Percentiles rank a stretch among this genome's conserved stretches.
phyloP scores from a whole-genome alignment of 345 rosid species.

The Passiflora organensis region DNA sequence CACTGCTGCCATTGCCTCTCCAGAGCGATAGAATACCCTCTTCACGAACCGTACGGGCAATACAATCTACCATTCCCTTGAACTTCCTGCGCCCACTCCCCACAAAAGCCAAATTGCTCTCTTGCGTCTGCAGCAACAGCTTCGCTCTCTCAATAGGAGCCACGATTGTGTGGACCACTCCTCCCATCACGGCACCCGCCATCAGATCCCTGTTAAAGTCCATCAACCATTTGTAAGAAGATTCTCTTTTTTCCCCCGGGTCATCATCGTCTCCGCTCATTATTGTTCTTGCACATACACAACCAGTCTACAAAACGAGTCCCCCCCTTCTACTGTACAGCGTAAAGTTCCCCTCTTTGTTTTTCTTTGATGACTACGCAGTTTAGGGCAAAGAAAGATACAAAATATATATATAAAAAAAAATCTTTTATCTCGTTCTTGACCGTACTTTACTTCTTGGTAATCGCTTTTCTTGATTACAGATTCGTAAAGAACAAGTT shows the following conservation, averaged over 20 bases:
- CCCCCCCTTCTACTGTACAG: neutral
- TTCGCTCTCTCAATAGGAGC: slow-evolving; percentile 95
- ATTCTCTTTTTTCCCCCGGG: slow-evolving; percentile 23
- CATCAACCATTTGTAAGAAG: slow-evolving; percentile 29
- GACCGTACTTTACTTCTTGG: no score
- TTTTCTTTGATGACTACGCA: no score
- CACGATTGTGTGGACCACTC: slow-evolving; percentile 89
- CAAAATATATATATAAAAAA: no score
- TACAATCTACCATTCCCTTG: slow-evolving; percentile 88
- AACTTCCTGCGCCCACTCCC: slow-evolving; percentile 61
- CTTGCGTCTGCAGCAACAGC: slow-evolving; percentile 87
- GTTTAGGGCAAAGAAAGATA: no score
- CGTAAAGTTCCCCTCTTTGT: neutral
- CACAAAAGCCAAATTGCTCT: slow-evolving; percentile 80
- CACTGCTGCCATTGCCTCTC: slow-evolving; percentile 97
- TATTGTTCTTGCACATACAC: neutral
- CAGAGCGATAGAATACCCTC: slow-evolving; percentile 83
- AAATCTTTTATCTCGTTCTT: no score
- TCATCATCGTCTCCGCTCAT: slow-evolving; percentile 44
- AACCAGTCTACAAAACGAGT: neutral
- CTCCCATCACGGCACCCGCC: slow-evolving; percentile 96
- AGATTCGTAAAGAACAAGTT: no score
- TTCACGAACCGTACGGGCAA: slow-evolving; percentile 71
- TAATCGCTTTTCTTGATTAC: no score
- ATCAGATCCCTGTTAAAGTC: slow-evolving; percentile 74